Evolutionary conservation across 106 monocot genomes (phyloP), one percentile per base, ranked within the genome.

Genomic region (Dactylorhiza incarnata): DNA sequence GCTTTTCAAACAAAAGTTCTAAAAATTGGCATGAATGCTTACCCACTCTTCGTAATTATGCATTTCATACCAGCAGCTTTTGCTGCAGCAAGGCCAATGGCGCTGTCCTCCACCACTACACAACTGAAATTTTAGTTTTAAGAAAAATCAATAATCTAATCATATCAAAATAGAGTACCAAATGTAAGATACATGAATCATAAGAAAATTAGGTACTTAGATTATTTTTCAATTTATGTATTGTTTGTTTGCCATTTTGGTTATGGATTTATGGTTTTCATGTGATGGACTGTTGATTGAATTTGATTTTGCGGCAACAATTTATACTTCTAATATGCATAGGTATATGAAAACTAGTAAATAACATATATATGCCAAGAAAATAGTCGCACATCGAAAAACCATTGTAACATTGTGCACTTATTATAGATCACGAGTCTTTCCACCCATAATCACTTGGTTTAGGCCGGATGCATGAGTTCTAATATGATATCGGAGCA

Each of bases 1-100:
- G 8, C n/a, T 7, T 58, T 19, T 7, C 5, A 19, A 6, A 58
- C 5, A 58, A 58, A 5, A 58, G 22, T 58, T 22, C 8, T 19
- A 58, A n/a, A 58, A 58, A 20, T 20, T 7, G n/a, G 20, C 58
- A n/a, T 58, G 0, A 12, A 45, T 24, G 7, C 74, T 86, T 54
- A 97, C 97, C 97, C 83, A 86, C 97, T 97, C 78, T 97, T 97
- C 48, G 97, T 97, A 50, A 97, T 77, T 45, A 97, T 97, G 69
- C 97, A 97, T 68, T 86, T 97, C 97, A 97, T 97, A 67, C 94
- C 94, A 49, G 97, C 97, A 82, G 94, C 79, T 85, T 97, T 97
- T 15, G 93, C 97, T 48, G 97, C 97, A 67, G 97, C 78, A 78
- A 97, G 89, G 16, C 97, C 97, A 52, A 97, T 97, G 51, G 87